Evolutionary conservation across 192 early-diverging fungal genomes (phyloP), one percentile per base, ranked within the genome.

Genomic region (Linnemannia zychae): DNA sequence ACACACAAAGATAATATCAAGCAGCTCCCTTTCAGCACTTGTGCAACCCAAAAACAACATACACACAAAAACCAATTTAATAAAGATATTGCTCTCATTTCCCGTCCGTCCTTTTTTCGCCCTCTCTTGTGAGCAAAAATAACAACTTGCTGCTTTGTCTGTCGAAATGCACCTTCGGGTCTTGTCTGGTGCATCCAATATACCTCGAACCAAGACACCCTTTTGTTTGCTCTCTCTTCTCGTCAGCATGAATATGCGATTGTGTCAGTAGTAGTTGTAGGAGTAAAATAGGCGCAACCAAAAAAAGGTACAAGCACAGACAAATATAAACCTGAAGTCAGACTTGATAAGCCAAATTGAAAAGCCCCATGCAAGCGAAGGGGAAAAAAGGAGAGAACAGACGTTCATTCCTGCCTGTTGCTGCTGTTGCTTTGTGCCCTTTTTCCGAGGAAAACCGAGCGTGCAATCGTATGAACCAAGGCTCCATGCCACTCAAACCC

Each of bases 51-150:
- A 76, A 75, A 75, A 75, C 53, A 71, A 71, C 70, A 71, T 5
- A 37, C 12, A 73, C 72, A 57, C 72, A 36, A 44, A 67, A 67
- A 67, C 38, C 67, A 78, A 78, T 71, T 78, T 71, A 78, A 71
- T 52, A 24, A 52, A 53, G 22, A 69, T 71, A 78, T 71, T 78
- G 76, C 76, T 78, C 76, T 71, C 76, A 78, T 71, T n/a, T 63
- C 57, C 57, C 13, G 57, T 63, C 57, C 24, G 57, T 60, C 57
- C 57, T 63, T 63, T 63, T 57, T 63, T 63, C 28, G 57, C 28
- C 57, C 28, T 63, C 28, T 63, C 57, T 44, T 63, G 57, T 63
- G 57, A 63, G 57, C 57, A 63, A 63, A 60, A 63, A 63, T 63
- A 63, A 24, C 52, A 24, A 44, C 12, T 28, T 24, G 12, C 24